These are phyloP conservation scores for Obba rivulosa DNA, from an alignment of 768 basidiomycete species.

Conservation along the genomic window DNA sequence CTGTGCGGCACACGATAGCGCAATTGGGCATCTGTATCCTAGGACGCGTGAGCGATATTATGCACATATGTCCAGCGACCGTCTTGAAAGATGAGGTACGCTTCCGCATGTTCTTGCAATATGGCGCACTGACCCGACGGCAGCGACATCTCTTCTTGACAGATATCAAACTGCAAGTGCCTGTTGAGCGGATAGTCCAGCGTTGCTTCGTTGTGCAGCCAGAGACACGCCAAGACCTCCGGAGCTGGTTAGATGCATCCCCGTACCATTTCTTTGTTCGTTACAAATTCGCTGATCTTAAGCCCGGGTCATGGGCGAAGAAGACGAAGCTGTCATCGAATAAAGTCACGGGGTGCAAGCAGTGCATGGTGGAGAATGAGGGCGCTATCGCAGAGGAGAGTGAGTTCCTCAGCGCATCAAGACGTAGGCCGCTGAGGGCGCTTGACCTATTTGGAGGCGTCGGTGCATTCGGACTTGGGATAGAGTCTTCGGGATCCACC, in stretches of 20 bases:
- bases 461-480: conserved; percentile 58
- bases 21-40: conserved; percentile 28
- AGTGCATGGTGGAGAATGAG: conserved; percentile 32
- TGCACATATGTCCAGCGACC: conserved; percentile 31
- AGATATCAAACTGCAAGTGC: conserved; percentile 32
- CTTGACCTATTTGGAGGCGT: conserved; percentile 41
- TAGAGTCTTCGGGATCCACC: conserved; percentile 50
- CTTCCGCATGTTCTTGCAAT: neutral
- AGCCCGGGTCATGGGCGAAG: conserved; percentile 31
- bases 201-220: conserved; percentile 29
- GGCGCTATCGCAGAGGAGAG: conserved; percentile 27
- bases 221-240: conserved; percentile 15
- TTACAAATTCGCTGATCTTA: conserved; percentile 44
- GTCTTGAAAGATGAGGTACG: conserved; percentile 55
- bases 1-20: conserved; percentile 19
- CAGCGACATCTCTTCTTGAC: conserved; percentile 64
- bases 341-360: conserved; percentile 40
- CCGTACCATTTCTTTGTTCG: conserved; percentile 53
- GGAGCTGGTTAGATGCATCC: conserved; percentile 46
- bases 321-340: conserved; percentile 26
- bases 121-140: neutral
- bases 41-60: conserved; percentile 41
- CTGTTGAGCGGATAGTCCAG: conserved; percentile 37
- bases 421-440: conserved; percentile 21
- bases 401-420: conserved; percentile 27